Percentiles rank a stretch among this genome's conserved stretches.
phyloP scores from a whole-genome alignment of 2,329 filamentous ascomycete genomes.

The Sclerotinia nivalis region DNA sequence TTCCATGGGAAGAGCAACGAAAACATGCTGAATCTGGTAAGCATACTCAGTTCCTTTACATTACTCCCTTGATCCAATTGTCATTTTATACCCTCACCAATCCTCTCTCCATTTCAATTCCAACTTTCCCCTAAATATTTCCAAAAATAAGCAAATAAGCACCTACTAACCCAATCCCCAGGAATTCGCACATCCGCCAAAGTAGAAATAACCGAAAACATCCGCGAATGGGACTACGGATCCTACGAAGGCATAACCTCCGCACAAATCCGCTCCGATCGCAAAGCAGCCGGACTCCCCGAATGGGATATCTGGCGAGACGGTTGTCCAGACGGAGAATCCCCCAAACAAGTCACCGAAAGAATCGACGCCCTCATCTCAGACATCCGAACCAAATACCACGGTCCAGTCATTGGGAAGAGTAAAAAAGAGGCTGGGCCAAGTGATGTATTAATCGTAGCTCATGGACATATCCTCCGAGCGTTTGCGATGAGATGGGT shows the following conservation, averaged over 20 bases:
- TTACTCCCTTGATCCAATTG: background rate
- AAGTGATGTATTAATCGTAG: constrained; percentile 73
- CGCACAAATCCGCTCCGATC: constrained; percentile 62
- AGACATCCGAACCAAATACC: constrained; percentile 66
- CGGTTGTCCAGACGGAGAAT: constrained; percentile 79
- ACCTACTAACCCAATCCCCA: background rate
- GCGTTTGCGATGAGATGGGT: constrained; percentile 89
- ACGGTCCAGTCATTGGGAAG: constrained; percentile 61
- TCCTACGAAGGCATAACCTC: constrained; percentile 82
- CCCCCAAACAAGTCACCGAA: constrained; percentile 65
- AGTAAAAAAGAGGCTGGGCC: constrained; percentile 43
- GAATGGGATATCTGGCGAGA: constrained; percentile 89
- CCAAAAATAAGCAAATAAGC: background rate
- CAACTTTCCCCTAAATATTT: background rate
- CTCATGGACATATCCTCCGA: constrained; percentile 85
- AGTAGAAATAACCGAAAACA: constrained; percentile 68
- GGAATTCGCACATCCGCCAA: constrained; percentile 55
- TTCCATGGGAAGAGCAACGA: constrained; percentile 68
- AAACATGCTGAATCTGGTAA: constrained; percentile 38
- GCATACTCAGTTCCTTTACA: background rate
- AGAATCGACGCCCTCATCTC: constrained; percentile 75
- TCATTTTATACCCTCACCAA: background rate
- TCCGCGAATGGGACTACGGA: constrained; percentile 76
- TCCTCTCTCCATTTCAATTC: no score
- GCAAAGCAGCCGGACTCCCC: constrained; percentile 46